Evolutionary conservation across 257 asterid species (phyloP), one percentile per base, ranked within the genome.

Genomic region (Voacanga thouarsii): DNA sequence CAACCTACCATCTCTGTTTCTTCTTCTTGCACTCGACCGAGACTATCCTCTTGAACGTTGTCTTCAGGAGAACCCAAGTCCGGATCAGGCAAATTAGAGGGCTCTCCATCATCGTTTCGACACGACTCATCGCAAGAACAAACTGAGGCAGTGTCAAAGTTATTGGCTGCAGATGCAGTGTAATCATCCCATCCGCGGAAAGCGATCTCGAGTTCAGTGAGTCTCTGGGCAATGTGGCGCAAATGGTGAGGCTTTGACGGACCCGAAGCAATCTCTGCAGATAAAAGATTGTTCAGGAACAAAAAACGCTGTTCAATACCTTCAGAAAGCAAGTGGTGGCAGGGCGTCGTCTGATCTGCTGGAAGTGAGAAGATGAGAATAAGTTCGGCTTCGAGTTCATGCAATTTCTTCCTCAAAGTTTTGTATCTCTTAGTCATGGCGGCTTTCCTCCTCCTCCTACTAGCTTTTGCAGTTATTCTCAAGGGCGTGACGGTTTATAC

Each of bases 381-480:
- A 69, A 90, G 84, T 81, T 89, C 87, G 49, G 85, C 43, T 65
- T 90, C 93, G 26, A 90, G 87, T 82, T 90, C 92, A 60, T 71
- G 79, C 74, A 91, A 81, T 88, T 87, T 91, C 89, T 85, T 89
- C 79, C 82, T 85, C 84, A 91, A 37, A 67, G 80, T 70, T 5
- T 41, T 79, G 60, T 77, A 82, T 67, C 74, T 77, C 70, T 73
- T 77, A 18, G 83, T 33, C 92, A 79, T 82, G 70, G 19, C 28
- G 18, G 18, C 19, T n/a, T 61, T 61, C 12, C 16, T 21, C 11
- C 39, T n/a, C 16, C n/a, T 37, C 12, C 37, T 61, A 10, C 37
- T 43, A 43, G 47, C 8, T 7, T 43, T 4, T 43, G 47, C 47
- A 43, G 47, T 43, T 43, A 43, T 43, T 43, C 47, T 43, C 47